Evolutionary conservation across 208 protist genomes (phyloP).

Genomic region (Acanthamoeba sp.): DNA sequence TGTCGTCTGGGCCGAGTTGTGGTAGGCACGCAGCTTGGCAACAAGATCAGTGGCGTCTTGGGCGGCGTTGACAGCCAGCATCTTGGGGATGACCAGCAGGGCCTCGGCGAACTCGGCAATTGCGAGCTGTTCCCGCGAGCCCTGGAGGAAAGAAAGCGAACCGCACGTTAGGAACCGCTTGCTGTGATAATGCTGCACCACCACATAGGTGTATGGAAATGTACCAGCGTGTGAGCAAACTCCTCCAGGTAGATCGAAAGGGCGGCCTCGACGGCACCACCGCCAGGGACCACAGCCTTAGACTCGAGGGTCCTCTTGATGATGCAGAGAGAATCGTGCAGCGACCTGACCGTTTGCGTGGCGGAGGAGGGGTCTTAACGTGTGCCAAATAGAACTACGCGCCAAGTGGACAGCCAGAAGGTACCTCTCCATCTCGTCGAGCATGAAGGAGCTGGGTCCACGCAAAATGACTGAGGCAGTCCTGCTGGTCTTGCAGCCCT

Average conservation of each 20-base stretch:
- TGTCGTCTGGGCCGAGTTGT: slow-evolving; percentile 94
- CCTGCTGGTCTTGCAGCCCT: slow-evolving; percentile 87
- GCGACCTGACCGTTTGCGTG: slow-evolving; percentile 83
- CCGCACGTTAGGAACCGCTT: too few relatives aligned
- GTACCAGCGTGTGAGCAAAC: slow-evolving; percentile 95
- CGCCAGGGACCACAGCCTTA: slow-evolving; percentile 97
- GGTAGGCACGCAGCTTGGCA: slow-evolving; percentile 97
- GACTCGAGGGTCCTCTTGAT: slow-evolving; percentile 99
- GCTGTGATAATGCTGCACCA: too few relatives aligned
- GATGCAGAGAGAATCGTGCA: slow-evolving; percentile 99
- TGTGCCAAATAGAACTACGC: neutral
- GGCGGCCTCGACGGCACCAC: slow-evolving; percentile 98
- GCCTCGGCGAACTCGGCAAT: slow-evolving; percentile 99
- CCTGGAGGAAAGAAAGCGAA: slow-evolving; percentile 24
- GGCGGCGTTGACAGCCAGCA: slow-evolving; percentile 98
- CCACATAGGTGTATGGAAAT: too few relatives aligned
- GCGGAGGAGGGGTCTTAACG: too few relatives aligned
- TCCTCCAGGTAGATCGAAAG: slow-evolving; percentile 99
- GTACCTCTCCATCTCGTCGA: slow-evolving; percentile 98
- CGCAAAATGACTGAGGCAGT: slow-evolving; percentile 98
- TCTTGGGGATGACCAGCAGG: slow-evolving; percentile 99
- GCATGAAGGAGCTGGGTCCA: slow-evolving; percentile 97
- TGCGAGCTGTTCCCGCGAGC: slow-evolving; percentile 98
- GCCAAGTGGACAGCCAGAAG: neutral
- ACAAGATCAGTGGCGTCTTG: slow-evolving; percentile 99